phyloP scores from a whole-genome alignment of 208 protist genomes.

The Leishmania turanica region DNA sequence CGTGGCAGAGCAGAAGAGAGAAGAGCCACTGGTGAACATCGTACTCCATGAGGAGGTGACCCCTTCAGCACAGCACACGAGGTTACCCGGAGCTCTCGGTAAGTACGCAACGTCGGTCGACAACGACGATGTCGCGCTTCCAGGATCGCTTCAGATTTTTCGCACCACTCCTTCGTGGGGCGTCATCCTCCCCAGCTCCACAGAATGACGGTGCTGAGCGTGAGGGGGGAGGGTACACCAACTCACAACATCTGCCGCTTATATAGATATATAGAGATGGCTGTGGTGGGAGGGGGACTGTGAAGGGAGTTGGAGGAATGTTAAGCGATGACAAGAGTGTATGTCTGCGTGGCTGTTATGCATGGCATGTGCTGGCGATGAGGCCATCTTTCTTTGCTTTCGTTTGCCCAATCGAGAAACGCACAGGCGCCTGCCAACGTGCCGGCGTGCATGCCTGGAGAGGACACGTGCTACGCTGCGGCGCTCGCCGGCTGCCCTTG shows the following conservation, averaged over 20 bases:
- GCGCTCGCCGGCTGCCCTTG: not conserved
- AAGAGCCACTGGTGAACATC: not conserved
- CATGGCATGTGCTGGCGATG: not conserved
- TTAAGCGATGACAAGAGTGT: slow-evolving; percentile 10
- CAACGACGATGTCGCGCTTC: not conserved
- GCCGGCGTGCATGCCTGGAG: not conserved
- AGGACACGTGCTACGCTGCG: not conserved
- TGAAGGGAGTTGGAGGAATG: not conserved
- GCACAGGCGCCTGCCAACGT: not conserved
- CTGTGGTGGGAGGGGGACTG: not conserved
- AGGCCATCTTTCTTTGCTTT: no score
- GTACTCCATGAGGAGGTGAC: not conserved
- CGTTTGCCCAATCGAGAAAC: not conserved
- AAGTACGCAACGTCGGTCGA: not conserved
- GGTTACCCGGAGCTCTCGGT: not conserved
- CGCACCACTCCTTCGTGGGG: not conserved
- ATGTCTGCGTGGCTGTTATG: not conserved
- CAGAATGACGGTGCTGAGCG: not conserved
- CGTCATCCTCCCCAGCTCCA: not conserved
- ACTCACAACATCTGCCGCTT: not conserved
- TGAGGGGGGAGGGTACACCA: not conserved
- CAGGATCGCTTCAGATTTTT: not conserved
- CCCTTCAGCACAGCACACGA: not conserved
- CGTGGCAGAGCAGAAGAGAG: not conserved
- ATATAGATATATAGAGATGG: not conserved